phyloP scores from a whole-genome alignment of 1,284 basidiomycete species.

The Somion occarium region DNA sequence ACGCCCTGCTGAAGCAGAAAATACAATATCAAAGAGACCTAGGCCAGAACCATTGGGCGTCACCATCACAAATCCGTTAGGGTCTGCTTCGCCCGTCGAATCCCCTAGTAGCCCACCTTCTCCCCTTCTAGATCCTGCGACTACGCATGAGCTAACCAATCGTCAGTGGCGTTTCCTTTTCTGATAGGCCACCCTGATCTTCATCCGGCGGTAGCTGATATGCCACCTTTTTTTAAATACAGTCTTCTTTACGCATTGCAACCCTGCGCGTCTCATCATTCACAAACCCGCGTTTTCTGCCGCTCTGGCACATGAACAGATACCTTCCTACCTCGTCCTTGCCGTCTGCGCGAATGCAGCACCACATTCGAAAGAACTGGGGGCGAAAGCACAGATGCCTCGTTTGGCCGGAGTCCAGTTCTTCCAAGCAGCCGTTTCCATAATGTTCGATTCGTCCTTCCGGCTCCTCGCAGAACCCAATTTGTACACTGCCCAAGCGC shows the following conservation, averaged over 20 bases:
- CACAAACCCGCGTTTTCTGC: conserved; percentile 72
- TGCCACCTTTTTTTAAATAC: conserved; percentile 2
- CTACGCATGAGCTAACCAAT: conserved; percentile 71
- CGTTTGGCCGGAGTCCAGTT: conserved; percentile 69
- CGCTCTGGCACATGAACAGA: conserved; percentile 53
- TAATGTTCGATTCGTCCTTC: conserved; percentile 66
- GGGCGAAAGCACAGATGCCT: conserved; percentile 49
- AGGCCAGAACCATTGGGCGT: conserved; percentile 10
- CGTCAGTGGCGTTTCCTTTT: conserved; percentile 38
- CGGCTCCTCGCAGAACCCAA: conserved; percentile 50
- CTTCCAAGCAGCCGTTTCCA: conserved; percentile 58
- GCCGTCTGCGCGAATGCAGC: conserved; percentile 73
- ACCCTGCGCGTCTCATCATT: conserved; percentile 67
- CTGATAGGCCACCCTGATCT: neutral
- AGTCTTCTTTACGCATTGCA: conserved; percentile 81
- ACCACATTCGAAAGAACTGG: conserved; percentile 62
- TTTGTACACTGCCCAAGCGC: conserved; percentile 65
- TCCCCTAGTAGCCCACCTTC: conserved; percentile 12
- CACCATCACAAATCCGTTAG: conserved; percentile 28
- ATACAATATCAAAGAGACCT: conserved; percentile 18
- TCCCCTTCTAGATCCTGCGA: conserved; percentile 46
- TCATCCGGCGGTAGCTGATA: conserved; percentile 5
- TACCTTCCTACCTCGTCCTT: conserved; percentile 64
- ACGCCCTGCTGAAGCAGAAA: conserved; percentile 10
- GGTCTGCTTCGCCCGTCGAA: conserved; percentile 34